Evolutionary conservation across 495 filamentous ascomycete genomes (phyloP), one percentile per base, ranked within the genome.

Genomic region (Staphylotrichum longicolle): DNA sequence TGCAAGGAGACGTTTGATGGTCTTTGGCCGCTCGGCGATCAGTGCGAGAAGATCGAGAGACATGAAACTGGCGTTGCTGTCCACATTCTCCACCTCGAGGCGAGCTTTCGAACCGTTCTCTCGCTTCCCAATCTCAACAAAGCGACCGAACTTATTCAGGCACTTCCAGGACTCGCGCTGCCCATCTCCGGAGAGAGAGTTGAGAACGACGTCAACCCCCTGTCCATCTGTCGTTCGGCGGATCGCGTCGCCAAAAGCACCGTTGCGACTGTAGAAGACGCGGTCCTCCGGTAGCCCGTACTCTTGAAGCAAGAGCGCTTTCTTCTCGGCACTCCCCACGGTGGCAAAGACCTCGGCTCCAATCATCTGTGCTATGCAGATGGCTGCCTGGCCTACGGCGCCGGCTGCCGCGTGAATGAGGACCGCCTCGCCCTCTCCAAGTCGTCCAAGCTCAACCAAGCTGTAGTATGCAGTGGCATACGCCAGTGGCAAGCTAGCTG

Each of bases 351-450:
- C 74, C 58, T 85, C 79, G 5, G 84, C 83, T 1, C 82, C 82
- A 12, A 82, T 60, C 64, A 77, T 74, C 45, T 85, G 78, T 0
- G 83, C 81, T 0, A 89, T 50, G 32, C 71, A 69, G 57, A 88
- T 84, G 7, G 85, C 80, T 14, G 84, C 85, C 66, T 87, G 85
- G 5, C 86, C 86, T 2, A 86, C 76, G 4, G 77, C 80, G 27
- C 84, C 82, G 5, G 84, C 74, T 14, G 80, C 86, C 1, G 75
- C 75, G 58, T 88, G 83, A 54, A 89, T 84, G 27, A 89, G 74
- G 1, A 88, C 78, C 7, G 71, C 80, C 63, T 89, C 84, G 35
- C 74, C 84, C 7, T 78, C 72, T 9, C 60, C 52, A 1, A 83
- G 72, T 4, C 77, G 67, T 12, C 74, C 81, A 14, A 80, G 71